Evolutionary conservation across 192 early-diverging fungal species (phyloP).

Genomic region (Pilaira anomala): DNA sequence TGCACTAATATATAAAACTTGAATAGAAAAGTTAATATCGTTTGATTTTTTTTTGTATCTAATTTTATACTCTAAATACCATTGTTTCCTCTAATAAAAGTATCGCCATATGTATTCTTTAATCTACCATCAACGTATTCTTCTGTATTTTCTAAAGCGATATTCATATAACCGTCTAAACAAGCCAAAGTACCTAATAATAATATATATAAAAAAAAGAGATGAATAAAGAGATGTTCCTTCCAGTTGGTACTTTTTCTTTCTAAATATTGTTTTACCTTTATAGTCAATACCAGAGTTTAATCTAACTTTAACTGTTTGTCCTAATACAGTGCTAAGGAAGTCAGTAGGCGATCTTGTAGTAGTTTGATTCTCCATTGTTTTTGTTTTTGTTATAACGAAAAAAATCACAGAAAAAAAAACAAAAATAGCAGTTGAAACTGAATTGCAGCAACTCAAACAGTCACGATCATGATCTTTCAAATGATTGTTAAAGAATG

Average conservation of each 20-base stretch:
- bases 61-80: conserved; percentile 44
- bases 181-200: conserved; percentile 76
- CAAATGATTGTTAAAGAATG: too few relatives aligned
- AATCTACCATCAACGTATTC: conserved; percentile 94
- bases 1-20: conserved; percentile 63
- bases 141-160: conserved; percentile 93
- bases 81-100: conserved; percentile 97
- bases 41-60: not conserved
- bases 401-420: too few relatives aligned
- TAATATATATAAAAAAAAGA: not conserved
- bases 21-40: not conserved
- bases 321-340: conserved; percentile 79
- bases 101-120: conserved; percentile 92
- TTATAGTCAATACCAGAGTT: conserved; percentile 96
- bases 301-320: conserved; percentile 84
- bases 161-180: conserved; percentile 97
- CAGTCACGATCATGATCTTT: too few relatives aligned
- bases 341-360: conserved; percentile 83
- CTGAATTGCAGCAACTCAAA: too few relatives aligned
- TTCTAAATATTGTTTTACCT: conserved; percentile 47
- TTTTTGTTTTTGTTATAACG: too few relatives aligned
- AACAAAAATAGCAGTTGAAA: too few relatives aligned
- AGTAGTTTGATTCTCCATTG: too few relatives aligned
- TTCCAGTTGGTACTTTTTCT: too few relatives aligned
- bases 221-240: too few relatives aligned